phyloP scores from a whole-genome alignment of 2,329 filamentous ascomycete species.

The Bipolaris oryzae region DNA sequence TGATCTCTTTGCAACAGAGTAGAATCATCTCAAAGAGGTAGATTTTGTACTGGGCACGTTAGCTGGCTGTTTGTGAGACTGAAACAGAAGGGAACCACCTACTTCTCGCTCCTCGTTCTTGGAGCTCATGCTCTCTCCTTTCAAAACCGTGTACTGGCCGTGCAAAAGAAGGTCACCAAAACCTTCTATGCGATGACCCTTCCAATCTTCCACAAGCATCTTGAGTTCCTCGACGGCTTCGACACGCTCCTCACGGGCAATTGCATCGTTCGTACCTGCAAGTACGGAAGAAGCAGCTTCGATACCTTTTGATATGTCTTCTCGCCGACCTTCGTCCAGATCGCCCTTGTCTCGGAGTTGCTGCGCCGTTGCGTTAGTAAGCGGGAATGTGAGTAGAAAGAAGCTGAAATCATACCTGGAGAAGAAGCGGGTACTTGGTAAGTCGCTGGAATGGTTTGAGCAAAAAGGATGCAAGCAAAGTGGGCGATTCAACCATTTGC shows the following conservation, averaged over 20 bases:
- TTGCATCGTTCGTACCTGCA: conserved; percentile 84
- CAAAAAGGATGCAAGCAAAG: conserved; percentile 87
- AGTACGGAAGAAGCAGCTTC: conserved; percentile 82
- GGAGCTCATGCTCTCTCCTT: conserved; percentile 71
- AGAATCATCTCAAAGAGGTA: conserved; percentile 96
- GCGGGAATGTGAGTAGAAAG: conserved; percentile 6
- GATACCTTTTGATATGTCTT: conserved; percentile 77
- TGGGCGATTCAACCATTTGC: conserved; percentile 83
- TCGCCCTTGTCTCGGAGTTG: conserved; percentile 85
- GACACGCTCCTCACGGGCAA: conserved; percentile 83
- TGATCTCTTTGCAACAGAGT: conserved; percentile 94
- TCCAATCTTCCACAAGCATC: conserved; percentile 92
- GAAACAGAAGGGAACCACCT: conserved; percentile 39
- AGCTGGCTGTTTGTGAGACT: conserved; percentile 7
- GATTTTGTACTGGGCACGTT: conserved; percentile 79
- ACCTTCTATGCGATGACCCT: conserved; percentile 85
- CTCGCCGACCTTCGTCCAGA: conserved; percentile 70
- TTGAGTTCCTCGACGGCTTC: conserved; percentile 85
- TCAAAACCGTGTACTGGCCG: conserved; percentile 89
- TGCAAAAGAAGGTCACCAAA: conserved; percentile 89
- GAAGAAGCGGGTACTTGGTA: conserved; percentile 89
- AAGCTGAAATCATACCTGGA: conserved; percentile 65
- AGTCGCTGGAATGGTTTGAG: conserved; percentile 96
- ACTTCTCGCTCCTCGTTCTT: conserved; percentile 93
- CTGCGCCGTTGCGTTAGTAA: conserved; percentile 51